A percentile compares a stretch with the other conserved stretches of the same genome.
Evolutionary conservation across 1,284 basidiomycete species (phyloP).

Genomic region (Stygiomarasmius scandens): DNA sequence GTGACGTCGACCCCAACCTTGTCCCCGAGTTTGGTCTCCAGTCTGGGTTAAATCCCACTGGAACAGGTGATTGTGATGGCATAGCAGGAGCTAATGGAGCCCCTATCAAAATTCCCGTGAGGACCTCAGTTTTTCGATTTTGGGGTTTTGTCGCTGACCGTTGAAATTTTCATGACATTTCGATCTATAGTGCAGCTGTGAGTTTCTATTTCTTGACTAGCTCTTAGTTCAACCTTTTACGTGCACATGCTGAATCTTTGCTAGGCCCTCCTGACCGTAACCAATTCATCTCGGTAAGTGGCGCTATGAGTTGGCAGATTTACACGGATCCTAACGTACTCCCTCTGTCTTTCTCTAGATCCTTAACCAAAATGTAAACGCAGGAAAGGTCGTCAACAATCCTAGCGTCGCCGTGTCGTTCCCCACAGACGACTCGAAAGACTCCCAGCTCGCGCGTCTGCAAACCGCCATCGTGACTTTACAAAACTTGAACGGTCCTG

Average conservation of each 20-base stretch:
- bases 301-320: too few relatives aligned
- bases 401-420: conserved; percentile 55
- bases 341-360: not conserved
- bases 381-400: conserved; percentile 63
- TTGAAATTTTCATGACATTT: too few relatives aligned
- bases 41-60: conserved; percentile 56
- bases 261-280: conserved; percentile 60
- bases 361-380: conserved; percentile 48
- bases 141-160: too few relatives aligned
- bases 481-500: conserved; percentile 56
- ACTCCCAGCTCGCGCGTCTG: conserved; percentile 55
- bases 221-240: too few relatives aligned
- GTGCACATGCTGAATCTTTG: too few relatives aligned
- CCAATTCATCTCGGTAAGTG: conserved; percentile 49
- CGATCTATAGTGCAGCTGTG: too few relatives aligned
- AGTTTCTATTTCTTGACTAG: too few relatives aligned
- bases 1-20: conserved; percentile 50
- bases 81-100: conserved; percentile 54
- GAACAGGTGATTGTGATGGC: conserved; percentile 61
- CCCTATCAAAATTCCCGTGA: conserved; percentile 60
- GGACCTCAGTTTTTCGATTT: too few relatives aligned
- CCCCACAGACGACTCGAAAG: conserved; percentile 58
- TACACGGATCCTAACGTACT: too few relatives aligned
- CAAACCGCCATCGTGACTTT: conserved; percentile 50
- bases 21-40: conserved; percentile 56